Evolutionary conservation across 768 basidiomycete species (phyloP).

Genomic region (Leccinum disarticulatum): DNA sequence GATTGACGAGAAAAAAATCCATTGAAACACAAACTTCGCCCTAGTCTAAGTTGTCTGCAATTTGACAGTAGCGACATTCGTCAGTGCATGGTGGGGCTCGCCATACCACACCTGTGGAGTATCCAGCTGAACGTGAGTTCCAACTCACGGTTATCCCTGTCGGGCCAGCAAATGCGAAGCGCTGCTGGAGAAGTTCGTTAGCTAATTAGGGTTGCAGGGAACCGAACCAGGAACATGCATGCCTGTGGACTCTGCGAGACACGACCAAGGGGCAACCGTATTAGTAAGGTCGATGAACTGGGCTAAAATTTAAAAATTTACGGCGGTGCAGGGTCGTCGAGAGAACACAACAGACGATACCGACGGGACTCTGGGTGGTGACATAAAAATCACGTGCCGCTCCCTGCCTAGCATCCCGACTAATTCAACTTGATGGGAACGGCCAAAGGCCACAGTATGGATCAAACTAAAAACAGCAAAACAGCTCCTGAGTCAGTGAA

Average conservation of each 20-base stretch:
- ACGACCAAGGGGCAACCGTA: slow-evolving; percentile 13
- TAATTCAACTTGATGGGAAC: no score
- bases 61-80: slow-evolving; percentile 15
- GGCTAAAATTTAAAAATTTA: slow-evolving; percentile 4
- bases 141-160: slow-evolving; percentile 30
- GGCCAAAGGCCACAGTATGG: no score
- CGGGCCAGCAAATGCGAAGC: slow-evolving; percentile 24
- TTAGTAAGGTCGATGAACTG: slow-evolving; percentile 21
- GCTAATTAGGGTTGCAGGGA: slow-evolving; percentile 29
- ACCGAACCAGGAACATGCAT: slow-evolving; percentile 29
- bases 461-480: no score
- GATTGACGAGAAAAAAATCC: no score
- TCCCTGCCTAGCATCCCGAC: no score
- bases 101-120: slow-evolving; percentile 28
- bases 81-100: slow-evolving; percentile 16
- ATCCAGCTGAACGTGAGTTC: slow-evolving; percentile 19
- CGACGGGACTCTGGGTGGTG: no score
- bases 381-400: no score
- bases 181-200: slow-evolving; percentile 28
- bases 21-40: no score
- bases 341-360: no score
- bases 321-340: no score
- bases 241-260: slow-evolving; percentile 28
- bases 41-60: no score
- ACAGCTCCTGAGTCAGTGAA: no score